phyloP scores from a whole-genome alignment of 345 rosid species.

The Aegle marmelos region DNA sequence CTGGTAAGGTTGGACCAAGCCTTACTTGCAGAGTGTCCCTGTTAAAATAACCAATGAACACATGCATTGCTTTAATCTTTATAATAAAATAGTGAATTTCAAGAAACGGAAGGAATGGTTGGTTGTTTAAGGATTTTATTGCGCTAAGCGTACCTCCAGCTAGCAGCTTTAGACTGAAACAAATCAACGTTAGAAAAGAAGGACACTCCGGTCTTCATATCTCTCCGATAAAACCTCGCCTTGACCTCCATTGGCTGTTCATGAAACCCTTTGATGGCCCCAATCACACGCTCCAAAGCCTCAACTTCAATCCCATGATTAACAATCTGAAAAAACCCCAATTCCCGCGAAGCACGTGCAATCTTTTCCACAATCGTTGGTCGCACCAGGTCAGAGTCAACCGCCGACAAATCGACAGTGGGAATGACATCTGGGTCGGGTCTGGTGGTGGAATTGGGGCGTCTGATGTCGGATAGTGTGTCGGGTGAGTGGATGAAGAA shows the following conservation, averaged over 20 bases:
- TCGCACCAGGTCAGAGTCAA: constrained; percentile 6
- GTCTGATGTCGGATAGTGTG: constrained; percentile 24
- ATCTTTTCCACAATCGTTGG: constrained; percentile 31
- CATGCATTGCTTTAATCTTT: too few species aligned
- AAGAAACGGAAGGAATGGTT: too few species aligned
- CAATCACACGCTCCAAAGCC: constrained; percentile 30
- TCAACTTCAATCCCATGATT: constrained; percentile 47
- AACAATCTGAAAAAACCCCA: constrained; percentile 56
- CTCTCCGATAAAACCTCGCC: constrained; percentile 35
- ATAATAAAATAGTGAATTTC: too few species aligned
- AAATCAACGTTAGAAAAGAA: constrained; percentile 46
- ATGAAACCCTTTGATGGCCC: constrained; percentile 31
- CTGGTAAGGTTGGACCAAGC: constrained; percentile 23
- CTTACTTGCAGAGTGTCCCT: constrained; percentile 49
- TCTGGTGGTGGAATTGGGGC: not conserved
- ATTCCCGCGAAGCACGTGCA: constrained; percentile 28
- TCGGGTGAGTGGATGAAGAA: constrained; percentile 49
- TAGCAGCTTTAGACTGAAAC: constrained; percentile 46
- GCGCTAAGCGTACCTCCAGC: constrained; percentile 37
- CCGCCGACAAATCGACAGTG: constrained; percentile 39
- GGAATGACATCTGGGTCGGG: constrained; percentile 26
- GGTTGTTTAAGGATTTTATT: too few species aligned
- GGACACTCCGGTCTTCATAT: constrained; percentile 14
- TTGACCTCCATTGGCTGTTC: constrained; percentile 45
- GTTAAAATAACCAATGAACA: not conserved